phyloP scores from a whole-genome alignment of 2,329 filamentous ascomycete genomes.

The Fusarium citri region DNA sequence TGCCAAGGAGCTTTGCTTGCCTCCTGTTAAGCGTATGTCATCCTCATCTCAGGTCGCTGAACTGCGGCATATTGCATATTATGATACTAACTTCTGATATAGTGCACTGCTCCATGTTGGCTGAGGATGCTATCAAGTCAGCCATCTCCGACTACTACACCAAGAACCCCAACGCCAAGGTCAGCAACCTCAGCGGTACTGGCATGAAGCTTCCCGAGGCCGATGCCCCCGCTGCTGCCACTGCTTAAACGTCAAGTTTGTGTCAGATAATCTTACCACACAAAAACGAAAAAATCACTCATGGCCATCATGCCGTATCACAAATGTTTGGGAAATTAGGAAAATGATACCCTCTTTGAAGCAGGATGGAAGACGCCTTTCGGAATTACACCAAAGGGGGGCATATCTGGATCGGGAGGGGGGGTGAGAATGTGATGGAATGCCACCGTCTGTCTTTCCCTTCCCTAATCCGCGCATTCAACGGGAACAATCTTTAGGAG shows the following conservation, averaged over 20 bases:
- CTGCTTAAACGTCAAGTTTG: constrained; percentile 39
- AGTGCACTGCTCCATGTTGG: constrained; percentile 94
- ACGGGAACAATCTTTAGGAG: constrained; percentile 38
- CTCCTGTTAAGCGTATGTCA: constrained; percentile 84
- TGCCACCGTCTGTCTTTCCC: constrained; percentile 14
- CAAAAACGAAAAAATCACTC: constrained; percentile 19
- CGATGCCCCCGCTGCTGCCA: constrained; percentile 53
- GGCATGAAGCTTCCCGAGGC: constrained; percentile 72
- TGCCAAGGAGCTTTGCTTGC: constrained; percentile 92
- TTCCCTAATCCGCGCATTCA: constrained; percentile 30
- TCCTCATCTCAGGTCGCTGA: not conserved
- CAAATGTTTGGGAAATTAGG: constrained; percentile 37
- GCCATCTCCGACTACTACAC: constrained; percentile 91
- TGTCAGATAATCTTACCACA: constrained; percentile 8
- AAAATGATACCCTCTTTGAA: constrained; percentile 45
- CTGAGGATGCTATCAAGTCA: constrained; percentile 91
- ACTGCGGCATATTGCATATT: constrained; percentile 23
- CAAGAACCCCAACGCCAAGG: constrained; percentile 81
- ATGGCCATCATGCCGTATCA: constrained; percentile 13
- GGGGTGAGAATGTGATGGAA: constrained; percentile 25
- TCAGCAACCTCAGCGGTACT: constrained; percentile 82
- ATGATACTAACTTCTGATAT: constrained; percentile 45
- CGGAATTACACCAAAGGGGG: constrained; percentile 12
- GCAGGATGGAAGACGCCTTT: constrained; percentile 33
- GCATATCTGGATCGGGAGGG: constrained; percentile 20